phyloP scores from a whole-genome alignment of 768 basidiomycete genomes.

The Phanerodontia chrysosporium region DNA sequence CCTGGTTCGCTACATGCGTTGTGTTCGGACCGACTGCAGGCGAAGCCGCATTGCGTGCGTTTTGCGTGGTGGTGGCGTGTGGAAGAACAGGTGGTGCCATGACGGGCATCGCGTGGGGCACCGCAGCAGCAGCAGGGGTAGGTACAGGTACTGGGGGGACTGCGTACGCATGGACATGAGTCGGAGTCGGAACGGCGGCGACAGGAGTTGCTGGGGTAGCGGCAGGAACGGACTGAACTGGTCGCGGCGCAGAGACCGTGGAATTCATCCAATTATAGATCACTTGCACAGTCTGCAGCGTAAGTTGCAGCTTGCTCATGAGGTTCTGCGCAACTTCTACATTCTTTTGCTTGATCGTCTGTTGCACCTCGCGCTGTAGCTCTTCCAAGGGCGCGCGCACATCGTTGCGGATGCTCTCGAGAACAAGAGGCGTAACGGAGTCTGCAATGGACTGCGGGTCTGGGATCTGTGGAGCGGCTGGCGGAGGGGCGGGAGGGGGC shows the following conservation, averaged over 20 bases:
- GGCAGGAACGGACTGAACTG: background rate
- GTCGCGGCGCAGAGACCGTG: background rate
- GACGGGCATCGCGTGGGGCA: too few species aligned
- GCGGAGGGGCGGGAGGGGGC: constrained; percentile 5
- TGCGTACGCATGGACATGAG: too few species aligned
- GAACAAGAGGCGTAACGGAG: constrained; percentile 13
- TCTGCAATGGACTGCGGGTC: constrained; percentile 13
- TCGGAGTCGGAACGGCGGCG: too few species aligned
- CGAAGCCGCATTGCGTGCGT: background rate
- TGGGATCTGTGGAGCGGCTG: constrained; percentile 2
- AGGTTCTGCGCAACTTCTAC: constrained; percentile 15
- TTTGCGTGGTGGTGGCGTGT: background rate
- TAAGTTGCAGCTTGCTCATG: constrained; percentile 13
- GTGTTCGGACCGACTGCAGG: too few species aligned
- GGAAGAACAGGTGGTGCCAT: background rate
- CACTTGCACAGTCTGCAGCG: constrained; percentile 16
- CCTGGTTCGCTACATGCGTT: too few species aligned
- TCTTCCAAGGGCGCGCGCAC: constrained; percentile 16
- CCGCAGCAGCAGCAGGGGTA: too few species aligned
- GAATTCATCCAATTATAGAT: constrained; percentile 18
- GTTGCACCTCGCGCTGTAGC: constrained; percentile 12
- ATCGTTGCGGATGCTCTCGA: constrained; percentile 16
- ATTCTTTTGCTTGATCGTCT: constrained; percentile 16
- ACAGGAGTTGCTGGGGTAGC: too few species aligned
- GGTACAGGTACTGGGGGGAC: too few species aligned